Conservation (phyloP, 2,329 filamentous ascomycete species). For the Leptoxyphium fumago region DNA sequence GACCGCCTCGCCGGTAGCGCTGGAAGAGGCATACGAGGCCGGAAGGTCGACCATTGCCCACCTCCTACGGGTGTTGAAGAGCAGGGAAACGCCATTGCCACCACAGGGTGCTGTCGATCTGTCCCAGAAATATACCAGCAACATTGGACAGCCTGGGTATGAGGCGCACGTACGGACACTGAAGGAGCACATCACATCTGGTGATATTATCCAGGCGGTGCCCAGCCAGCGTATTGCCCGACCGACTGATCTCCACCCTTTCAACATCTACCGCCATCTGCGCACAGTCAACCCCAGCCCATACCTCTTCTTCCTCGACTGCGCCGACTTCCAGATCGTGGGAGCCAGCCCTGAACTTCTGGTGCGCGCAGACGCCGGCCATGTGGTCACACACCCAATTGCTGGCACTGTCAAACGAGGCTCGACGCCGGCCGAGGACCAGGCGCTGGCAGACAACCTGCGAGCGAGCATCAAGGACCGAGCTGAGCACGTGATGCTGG, state of each 20-base stretch:
- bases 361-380: conserved; percentile 73
- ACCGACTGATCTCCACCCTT: conserved; percentile 81
- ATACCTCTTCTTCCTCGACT: conserved; percentile 93
- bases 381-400: conserved; percentile 92
- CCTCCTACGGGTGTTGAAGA: conserved; percentile 57
- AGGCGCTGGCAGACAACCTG: conserved; percentile 61
- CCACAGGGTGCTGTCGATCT: conserved; percentile 57
- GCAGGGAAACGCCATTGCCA: conserved; percentile 52
- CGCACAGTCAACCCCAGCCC: conserved; percentile 96
- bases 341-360: conserved; percentile 90
- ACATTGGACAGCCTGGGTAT: conserved; percentile 79
- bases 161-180: conserved; percentile 73
- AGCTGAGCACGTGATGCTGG: conserved; percentile 93
- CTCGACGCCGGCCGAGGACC: conserved; percentile 66
- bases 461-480: conserved; percentile 75
- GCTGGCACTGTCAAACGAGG: conserved; percentile 89
- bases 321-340: conserved; percentile 82
- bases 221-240: conserved; percentile 86
- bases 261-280: conserved; percentile 94
- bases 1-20: conserved; percentile 24
- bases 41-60: conserved; percentile 49
- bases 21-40: conserved; percentile 56
- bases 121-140: conserved; percentile 72
- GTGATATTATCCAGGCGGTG: conserved; percentile 95
- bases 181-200: conserved; percentile 79